Conservation (phyloP, 2,329 filamentous ascomycete genomes). For the Microdochium trichocladiopsis region DNA sequence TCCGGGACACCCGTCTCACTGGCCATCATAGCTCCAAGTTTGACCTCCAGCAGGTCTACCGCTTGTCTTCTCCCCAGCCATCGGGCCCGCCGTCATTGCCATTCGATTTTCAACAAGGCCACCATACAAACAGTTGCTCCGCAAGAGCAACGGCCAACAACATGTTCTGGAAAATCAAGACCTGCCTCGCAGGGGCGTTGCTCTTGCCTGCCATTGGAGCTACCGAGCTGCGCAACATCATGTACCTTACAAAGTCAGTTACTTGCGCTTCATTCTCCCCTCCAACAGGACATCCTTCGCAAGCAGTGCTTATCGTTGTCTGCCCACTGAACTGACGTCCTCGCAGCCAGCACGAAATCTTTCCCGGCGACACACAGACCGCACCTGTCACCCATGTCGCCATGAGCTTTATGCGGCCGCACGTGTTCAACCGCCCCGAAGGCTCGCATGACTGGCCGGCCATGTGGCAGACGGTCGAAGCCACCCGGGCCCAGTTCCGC, state of each 20-base stretch:
- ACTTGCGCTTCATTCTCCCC: neutral
- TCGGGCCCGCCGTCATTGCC: no score
- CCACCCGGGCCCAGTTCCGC: conserved; percentile 44
- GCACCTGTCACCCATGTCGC: conserved; percentile 45
- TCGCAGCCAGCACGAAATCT: conserved; percentile 20
- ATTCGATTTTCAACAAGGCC: no score
- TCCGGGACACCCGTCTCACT: no score
- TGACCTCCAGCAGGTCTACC: no score
- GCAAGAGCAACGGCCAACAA: no score
- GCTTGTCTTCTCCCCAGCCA: no score
- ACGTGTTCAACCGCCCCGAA: conserved; percentile 37
- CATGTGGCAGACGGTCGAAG: conserved; percentile 40
- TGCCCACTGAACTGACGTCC: neutral
- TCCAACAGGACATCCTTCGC: neutral
- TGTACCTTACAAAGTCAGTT: conserved; percentile 23
- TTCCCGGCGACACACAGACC: conserved; percentile 23
- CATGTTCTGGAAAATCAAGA: no score
- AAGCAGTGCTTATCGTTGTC: neutral
- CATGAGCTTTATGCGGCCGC: conserved; percentile 45
- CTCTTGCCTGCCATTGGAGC: neutral
- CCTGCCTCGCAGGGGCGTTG: neutral
- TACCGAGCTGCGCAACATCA: conserved; percentile 17
- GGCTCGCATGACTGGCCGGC: conserved; percentile 35
- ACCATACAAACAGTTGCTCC: no score
- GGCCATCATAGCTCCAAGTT: no score